Percentiles rank a stretch among this genome's conserved stretches.
phyloP scores from a whole-genome alignment of 2,329 filamentous ascomycete genomes.

The Apiospora hydei region DNA sequence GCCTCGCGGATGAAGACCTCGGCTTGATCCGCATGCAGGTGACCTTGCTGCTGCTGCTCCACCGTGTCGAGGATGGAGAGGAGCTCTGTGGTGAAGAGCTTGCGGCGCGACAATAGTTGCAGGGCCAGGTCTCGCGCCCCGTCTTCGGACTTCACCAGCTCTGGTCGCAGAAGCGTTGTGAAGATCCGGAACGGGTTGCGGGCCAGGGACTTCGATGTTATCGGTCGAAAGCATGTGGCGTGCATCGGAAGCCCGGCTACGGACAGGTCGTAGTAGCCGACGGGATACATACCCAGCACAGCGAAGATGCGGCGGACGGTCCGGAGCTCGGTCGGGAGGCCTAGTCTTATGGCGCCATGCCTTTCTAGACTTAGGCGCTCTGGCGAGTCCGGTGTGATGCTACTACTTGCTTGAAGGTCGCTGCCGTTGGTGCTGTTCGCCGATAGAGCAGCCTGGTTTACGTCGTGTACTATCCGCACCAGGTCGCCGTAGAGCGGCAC shows the following conservation, averaged over 20 bases:
- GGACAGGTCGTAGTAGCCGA: constrained; percentile 60
- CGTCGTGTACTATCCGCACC: constrained; percentile 30
- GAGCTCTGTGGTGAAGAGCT: constrained; percentile 51
- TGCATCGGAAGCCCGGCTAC: constrained; percentile 57
- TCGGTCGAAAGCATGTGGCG: constrained; percentile 58
- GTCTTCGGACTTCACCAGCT: constrained; percentile 45
- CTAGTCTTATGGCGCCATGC: constrained; percentile 50
- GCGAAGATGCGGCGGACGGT: constrained; percentile 51
- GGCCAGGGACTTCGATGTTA: constrained; percentile 41
- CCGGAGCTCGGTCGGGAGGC: constrained; percentile 45
- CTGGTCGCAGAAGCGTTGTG: constrained; percentile 49
- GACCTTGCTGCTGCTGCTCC: constrained; percentile 38
- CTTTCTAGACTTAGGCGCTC: constrained; percentile 27
- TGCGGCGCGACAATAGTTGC: constrained; percentile 44
- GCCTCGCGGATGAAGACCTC: constrained; percentile 51
- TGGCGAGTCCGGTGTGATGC: not conserved
- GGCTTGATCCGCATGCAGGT: constrained; percentile 41
- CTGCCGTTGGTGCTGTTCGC: too few species aligned
- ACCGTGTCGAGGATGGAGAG: constrained; percentile 45
- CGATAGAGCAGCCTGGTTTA: constrained; percentile 21
- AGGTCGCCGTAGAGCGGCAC: constrained; percentile 36
- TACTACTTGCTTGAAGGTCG: not conserved
- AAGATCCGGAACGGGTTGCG: constrained; percentile 55
- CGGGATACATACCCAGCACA: constrained; percentile 55
- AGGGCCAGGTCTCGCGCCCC: constrained; percentile 42